Conservation (phyloP, 148 eudicot genomes). For the Euryodendron excelsum region DNA sequence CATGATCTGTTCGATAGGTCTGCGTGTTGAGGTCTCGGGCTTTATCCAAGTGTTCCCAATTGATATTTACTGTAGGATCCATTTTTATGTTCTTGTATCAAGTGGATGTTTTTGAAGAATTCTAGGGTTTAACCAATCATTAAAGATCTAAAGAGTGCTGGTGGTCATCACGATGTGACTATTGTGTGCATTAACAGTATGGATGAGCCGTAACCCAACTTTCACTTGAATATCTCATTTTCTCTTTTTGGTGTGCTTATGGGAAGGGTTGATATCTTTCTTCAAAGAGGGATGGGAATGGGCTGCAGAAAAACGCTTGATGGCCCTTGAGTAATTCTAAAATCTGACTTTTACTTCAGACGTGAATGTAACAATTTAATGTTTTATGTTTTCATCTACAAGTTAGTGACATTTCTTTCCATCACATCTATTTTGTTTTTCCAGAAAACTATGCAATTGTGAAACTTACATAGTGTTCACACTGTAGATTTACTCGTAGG, state of each 20-base stretch:
- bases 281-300: not conserved
- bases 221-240: too few species aligned
- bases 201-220: too few species aligned
- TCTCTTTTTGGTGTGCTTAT: not conserved
- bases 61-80: not conserved
- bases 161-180: not conserved
- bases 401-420: slow-evolving; percentile 12
- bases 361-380: not conserved
- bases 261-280: not conserved
- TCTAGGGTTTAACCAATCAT: not conserved
- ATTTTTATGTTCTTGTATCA: not conserved
- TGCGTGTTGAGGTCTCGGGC: not conserved
- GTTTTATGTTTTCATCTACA: slow-evolving; percentile 15
- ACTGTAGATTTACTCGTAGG: slow-evolving; percentile 81
- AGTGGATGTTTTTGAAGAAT: not conserved
- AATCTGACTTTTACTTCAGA: not conserved
- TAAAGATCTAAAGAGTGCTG: too few species aligned
- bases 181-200: not conserved
- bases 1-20: not conserved
- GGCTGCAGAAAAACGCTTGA: not conserved
- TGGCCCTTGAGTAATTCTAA: not conserved
- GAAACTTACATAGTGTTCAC: not conserved
- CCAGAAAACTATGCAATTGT: not conserved
- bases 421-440: not conserved
- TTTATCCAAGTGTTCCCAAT: not conserved